These are phyloP conservation scores for Volvariella surrecta DNA, from an alignment of 1,284 basidiomycete species.

Conservation along the genomic window DNA sequence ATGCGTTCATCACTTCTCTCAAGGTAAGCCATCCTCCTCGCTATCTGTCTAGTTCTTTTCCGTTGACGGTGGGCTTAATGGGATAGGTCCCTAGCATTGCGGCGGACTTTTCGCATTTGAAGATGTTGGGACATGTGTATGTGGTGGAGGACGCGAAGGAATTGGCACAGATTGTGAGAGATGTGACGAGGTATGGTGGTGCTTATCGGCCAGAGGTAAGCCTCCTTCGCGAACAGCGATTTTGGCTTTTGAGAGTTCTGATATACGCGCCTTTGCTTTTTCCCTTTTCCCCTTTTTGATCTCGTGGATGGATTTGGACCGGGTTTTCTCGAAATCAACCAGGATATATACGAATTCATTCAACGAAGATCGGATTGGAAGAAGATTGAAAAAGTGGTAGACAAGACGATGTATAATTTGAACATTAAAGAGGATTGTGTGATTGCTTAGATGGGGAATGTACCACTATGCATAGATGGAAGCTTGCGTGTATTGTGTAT, in stretches of 20 bases:
- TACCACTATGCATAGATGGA: no score
- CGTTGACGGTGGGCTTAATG: background rate
- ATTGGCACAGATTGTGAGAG: conserved; percentile 88
- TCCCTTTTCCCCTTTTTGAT: conserved; percentile 13
- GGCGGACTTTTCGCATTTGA: conserved; percentile 86
- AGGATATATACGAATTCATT: conserved; percentile 93
- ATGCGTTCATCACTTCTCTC: conserved; percentile 79
- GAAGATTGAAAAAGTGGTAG: conserved; percentile 91
- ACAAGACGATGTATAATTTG: conserved; percentile 92
- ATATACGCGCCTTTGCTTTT: no score
- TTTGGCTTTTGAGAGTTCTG: background rate
- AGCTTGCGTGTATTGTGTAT: no score
- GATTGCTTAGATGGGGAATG: background rate
- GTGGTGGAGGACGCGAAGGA: conserved; percentile 91
- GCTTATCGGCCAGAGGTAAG: conserved; percentile 84
- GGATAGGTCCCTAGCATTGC: conserved; percentile 55
- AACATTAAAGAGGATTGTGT: conserved; percentile 89
- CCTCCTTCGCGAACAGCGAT: no score
- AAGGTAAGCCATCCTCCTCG: conserved; percentile 37
- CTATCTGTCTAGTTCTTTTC: background rate
- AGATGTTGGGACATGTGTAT: conserved; percentile 95
- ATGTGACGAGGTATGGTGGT: conserved; percentile 90
- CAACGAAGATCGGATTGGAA: conserved; percentile 94
- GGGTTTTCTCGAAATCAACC: no score
- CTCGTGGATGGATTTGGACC: no score